phyloP scores from a whole-genome alignment of 345 rosid genomes.

The Citrus hindsii region DNA sequence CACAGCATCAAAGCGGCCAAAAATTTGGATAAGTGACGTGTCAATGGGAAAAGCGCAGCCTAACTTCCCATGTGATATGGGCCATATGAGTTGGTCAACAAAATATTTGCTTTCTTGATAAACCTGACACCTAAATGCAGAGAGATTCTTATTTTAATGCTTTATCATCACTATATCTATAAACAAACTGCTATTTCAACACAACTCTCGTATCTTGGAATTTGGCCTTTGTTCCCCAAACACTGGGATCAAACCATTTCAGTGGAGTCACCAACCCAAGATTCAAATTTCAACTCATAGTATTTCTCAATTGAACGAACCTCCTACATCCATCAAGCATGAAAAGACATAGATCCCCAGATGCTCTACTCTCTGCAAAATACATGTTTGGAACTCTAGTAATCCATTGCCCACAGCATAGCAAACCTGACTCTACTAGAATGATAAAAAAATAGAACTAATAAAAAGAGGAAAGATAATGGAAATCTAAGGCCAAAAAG shows the following conservation, averaged over 20 bases:
- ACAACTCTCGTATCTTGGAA: background rate
- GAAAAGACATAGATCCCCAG: background rate
- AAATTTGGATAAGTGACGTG: background rate
- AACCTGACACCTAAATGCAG: background rate
- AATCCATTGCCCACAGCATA: background rate
- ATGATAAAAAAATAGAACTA: background rate
- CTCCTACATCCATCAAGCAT: background rate
- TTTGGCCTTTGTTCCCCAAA: background rate
- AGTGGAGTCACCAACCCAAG: background rate
- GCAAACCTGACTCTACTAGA: background rate
- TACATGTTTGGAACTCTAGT: too few relatives aligned
- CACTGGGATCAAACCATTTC: background rate
- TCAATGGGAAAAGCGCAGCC: background rate
- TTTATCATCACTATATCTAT: background rate
- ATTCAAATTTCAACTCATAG: background rate
- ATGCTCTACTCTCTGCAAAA: background rate
- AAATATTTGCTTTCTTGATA: background rate
- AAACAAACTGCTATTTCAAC: background rate
- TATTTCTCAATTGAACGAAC: background rate
- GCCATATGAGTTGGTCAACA: background rate
- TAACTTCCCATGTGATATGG: background rate
- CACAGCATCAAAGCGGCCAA: background rate
- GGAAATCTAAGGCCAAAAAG: background rate
- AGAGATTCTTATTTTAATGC: background rate
- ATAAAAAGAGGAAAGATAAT: background rate